A percentile compares a stretch with the other conserved stretches of the same genome.
Evolutionary conservation across 2,329 filamentous ascomycete species (phyloP).

Genomic region (Hymenoscyphus infarciens): DNA sequence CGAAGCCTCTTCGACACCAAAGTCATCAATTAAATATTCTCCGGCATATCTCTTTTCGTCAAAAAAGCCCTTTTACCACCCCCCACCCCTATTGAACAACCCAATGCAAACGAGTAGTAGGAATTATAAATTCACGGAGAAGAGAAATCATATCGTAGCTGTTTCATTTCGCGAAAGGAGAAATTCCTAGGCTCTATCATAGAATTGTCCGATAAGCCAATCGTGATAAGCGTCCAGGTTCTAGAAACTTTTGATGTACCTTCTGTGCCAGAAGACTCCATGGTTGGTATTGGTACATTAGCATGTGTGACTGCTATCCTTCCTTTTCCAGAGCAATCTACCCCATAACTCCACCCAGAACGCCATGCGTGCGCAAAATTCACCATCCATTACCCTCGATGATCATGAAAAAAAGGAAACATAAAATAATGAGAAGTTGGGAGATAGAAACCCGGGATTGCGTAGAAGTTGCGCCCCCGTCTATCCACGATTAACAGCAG

Average conservation of each 20-base stretch:
- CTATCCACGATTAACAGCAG: conserved; percentile 31
- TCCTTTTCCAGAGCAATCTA: neutral
- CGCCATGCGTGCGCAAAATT: neutral
- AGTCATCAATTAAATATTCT: too few relatives aligned
- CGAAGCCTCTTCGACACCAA: too few relatives aligned
- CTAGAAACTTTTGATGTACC: neutral
- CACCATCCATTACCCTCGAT: neutral
- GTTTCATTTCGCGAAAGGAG: neutral
- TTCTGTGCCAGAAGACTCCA: neutral
- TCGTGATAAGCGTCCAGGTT: neutral
- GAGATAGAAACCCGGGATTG: neutral
- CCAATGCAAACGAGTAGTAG: too few relatives aligned
- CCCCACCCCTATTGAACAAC: too few relatives aligned
- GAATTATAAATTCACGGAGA: neutral
- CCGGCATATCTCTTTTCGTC: too few relatives aligned
- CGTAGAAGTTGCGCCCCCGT: neutral
- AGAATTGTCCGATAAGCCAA: neutral
- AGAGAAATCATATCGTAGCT: neutral
- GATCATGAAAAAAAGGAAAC: neutral
- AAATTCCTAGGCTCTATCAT: neutral
- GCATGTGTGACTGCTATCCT: neutral
- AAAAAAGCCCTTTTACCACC: too few relatives aligned
- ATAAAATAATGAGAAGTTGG: neutral
- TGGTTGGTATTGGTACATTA: neutral
- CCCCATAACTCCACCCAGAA: neutral